Evolutionary conservation across 2,329 filamentous ascomycete species (phyloP).

Genomic region (Phyllosticta ampelicida): DNA sequence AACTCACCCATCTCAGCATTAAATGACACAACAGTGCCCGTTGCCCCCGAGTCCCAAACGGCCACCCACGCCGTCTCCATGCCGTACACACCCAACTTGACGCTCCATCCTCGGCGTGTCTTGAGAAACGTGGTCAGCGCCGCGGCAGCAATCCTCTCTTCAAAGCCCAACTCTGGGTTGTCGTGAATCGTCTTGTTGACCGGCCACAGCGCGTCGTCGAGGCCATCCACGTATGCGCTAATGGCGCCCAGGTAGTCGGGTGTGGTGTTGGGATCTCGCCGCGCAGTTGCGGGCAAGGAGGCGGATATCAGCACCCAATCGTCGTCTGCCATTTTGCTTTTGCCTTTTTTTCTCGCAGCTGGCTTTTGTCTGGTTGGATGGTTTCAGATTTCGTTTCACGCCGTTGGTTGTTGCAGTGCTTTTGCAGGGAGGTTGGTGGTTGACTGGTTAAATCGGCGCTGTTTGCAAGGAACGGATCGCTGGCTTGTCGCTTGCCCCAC

Average conservation of each 20-base stretch:
- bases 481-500: background rate
- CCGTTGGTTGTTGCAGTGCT: background rate
- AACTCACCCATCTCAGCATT: constrained; percentile 28
- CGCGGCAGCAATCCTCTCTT: constrained; percentile 41
- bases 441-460: too few species aligned
- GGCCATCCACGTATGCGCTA: constrained; percentile 21
- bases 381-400: too few species aligned
- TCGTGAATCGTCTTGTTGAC: constrained; percentile 20
- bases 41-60: constrained; percentile 35
- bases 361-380: background rate
- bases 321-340: background rate
- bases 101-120: constrained; percentile 36
- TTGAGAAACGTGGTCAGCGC: constrained; percentile 39
- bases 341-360: background rate
- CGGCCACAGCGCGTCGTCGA: constrained; percentile 10
- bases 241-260: constrained; percentile 18
- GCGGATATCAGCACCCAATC: constrained; percentile 4
- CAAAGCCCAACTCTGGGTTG: constrained; percentile 39
- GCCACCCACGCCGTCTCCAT: constrained; percentile 45
- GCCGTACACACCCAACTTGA: constrained; percentile 42
- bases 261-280: background rate
- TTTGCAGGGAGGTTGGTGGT: background rate
- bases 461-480: background rate
- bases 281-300: background rate
- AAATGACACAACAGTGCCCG: constrained; percentile 38